These are phyloP conservation scores for Starmerella scarabaei DNA, from an alignment of 805 yeast genomes.

Conservation along the genomic window DNA sequence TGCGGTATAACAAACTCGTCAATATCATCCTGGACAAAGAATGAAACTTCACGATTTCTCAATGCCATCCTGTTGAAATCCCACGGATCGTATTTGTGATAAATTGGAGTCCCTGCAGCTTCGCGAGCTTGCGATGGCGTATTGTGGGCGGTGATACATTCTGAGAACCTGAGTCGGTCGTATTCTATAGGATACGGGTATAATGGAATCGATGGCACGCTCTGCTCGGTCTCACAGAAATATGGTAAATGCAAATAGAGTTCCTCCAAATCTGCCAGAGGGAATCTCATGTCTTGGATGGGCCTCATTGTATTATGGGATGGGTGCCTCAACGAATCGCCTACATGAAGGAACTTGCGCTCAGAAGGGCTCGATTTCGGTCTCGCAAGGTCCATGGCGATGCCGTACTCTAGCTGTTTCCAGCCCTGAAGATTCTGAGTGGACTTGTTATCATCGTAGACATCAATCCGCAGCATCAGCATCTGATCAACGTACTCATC, in stretches of 20 bases:
- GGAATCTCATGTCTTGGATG: background rate
- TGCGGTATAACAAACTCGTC: conserved; percentile 11
- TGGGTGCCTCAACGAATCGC: background rate
- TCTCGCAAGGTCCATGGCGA: background rate
- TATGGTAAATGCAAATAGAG: conserved; percentile 8
- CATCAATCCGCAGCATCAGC: background rate
- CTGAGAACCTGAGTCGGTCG: background rate
- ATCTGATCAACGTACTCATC: background rate
- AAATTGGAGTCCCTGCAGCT: no score
- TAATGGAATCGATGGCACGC: background rate
- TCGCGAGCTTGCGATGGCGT: background rate
- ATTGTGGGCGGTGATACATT: background rate
- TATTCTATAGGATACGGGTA: background rate
- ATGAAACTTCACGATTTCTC: conserved; percentile 1
- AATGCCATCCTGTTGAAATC: conserved; percentile 3
- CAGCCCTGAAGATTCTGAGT: background rate
- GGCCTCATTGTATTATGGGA: background rate
- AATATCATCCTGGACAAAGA: conserved; percentile 7
- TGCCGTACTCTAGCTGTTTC: conserved; percentile 1
- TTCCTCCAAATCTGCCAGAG: conserved; percentile 3
- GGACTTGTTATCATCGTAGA: background rate
- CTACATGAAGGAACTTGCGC: background rate
- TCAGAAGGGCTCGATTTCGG: background rate
- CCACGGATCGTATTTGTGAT: conserved; percentile 3
- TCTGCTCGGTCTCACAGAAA: conserved; percentile 3